Evolutionary conservation across 1,139 yeast genomes (phyloP).

Genomic region (Lodderomyces jiufengensis): DNA sequence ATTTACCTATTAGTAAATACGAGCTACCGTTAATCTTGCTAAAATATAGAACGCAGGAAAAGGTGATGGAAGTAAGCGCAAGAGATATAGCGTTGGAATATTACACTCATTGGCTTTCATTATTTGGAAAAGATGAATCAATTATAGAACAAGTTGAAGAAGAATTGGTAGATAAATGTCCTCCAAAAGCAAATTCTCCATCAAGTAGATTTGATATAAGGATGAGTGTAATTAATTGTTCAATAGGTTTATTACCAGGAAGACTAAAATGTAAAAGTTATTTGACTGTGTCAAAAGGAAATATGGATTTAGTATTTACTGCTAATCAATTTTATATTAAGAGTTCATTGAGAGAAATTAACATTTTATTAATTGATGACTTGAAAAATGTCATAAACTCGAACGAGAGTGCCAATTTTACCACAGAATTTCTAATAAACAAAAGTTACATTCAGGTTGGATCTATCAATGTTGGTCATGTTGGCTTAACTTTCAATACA

Average conservation of each 20-base stretch:
- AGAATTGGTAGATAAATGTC: slow-evolving; percentile 15
- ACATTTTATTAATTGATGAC: slow-evolving; percentile 60
- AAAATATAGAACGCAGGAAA: slow-evolving; percentile 20
- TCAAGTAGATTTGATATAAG: slow-evolving; percentile 31
- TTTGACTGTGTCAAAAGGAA: slow-evolving; percentile 50
- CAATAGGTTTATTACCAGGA: slow-evolving; percentile 57
- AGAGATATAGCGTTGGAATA: slow-evolving; percentile 47
- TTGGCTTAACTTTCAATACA: slow-evolving; percentile 37
- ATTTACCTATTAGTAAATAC: slow-evolving; percentile 14
- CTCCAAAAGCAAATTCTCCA: slow-evolving; percentile 8
- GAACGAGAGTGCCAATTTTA: slow-evolving; percentile 10
- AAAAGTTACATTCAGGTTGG: slow-evolving; percentile 49
- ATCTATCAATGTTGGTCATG: slow-evolving; percentile 35
- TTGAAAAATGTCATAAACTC: slow-evolving; percentile 22
- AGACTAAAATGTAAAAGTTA: slow-evolving; percentile 51
- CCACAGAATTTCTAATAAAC: slow-evolving; percentile 12
- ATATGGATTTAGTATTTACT: slow-evolving; percentile 42
- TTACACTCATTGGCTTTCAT: slow-evolving; percentile 52
- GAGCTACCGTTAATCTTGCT: slow-evolving; percentile 24
- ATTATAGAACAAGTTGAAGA: slow-evolving; percentile 17
- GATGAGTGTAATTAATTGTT: slow-evolving; percentile 47
- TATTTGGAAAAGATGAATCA: slow-evolving; percentile 20
- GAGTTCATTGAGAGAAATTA: slow-evolving; percentile 43
- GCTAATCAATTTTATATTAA: slow-evolving; percentile 32
- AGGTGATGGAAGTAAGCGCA: slow-evolving; percentile 34